Evolutionary conservation across 2,329 filamentous ascomycete genomes (phyloP).

Genomic region (Diaporthe citriasiana): DNA sequence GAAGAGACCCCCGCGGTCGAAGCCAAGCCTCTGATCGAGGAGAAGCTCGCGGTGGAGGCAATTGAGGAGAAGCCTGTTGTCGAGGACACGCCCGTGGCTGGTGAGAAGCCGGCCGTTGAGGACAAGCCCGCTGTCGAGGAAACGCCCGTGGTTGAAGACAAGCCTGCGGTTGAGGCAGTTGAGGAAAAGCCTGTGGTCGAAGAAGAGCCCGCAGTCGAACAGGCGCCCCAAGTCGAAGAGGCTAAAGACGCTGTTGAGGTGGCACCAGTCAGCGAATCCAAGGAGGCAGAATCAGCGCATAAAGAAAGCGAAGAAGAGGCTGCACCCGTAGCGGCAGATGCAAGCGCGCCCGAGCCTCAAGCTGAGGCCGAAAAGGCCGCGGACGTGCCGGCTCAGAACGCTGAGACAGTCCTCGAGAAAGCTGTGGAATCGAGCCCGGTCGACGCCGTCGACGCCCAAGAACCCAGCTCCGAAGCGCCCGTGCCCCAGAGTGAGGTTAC

Average conservation of each 20-base stretch:
- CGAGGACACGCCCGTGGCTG: constrained; percentile 8
- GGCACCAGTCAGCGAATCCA: neutral
- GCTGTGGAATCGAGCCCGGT: constrained; percentile 32
- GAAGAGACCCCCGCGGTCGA: constrained; percentile 29
- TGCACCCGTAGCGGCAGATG: neutral
- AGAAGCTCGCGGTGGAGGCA: neutral
- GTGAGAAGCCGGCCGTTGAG: neutral
- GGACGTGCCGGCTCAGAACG: neutral
- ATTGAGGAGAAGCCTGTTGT: constrained; percentile 30
- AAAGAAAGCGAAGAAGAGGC: constrained; percentile 34
- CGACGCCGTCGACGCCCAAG: constrained; percentile 27
- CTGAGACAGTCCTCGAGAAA: constrained; percentile 34
- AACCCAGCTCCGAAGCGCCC: neutral
- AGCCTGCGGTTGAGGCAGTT: no score
- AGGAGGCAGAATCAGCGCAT: neutral
- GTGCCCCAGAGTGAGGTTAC: neutral
- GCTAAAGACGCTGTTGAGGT: neutral
- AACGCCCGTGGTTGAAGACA: constrained; percentile 2
- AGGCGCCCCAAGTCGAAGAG: neutral
- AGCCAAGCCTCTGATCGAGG: constrained; percentile 35
- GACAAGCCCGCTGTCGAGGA: neutral
- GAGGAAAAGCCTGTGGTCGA: neutral
- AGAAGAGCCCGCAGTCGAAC: neutral
- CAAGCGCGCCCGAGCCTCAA: neutral
- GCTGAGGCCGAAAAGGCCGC: neutral